Evolutionary conservation across 176 grass and related monocot genomes (phyloP).

Genomic region (Rhipidocladum racemiflorum): DNA sequence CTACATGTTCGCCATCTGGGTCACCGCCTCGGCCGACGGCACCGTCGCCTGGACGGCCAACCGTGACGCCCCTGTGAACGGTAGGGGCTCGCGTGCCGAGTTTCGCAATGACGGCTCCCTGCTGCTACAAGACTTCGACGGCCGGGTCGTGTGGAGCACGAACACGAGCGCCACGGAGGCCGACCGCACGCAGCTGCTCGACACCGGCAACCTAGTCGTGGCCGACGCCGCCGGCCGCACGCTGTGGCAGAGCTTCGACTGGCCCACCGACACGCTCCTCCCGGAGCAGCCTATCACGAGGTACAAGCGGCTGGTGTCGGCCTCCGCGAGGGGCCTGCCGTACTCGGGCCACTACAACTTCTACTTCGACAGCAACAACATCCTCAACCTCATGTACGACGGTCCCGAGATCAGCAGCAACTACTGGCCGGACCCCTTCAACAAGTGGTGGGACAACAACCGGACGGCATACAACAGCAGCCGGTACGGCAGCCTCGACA

Average conservation of each 20-base stretch:
- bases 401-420: constrained; percentile 58
- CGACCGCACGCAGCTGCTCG: constrained; percentile 38
- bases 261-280: constrained; percentile 69
- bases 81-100: constrained; percentile 40
- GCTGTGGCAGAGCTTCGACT: constrained; percentile 77
- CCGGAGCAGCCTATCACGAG: constrained; percentile 51
- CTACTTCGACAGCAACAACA: constrained; percentile 66
- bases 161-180: constrained; percentile 34
- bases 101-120: constrained; percentile 25
- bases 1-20: constrained; percentile 63
- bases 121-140: constrained; percentile 46
- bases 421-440: constrained; percentile 61
- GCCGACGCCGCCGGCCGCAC: neutral
- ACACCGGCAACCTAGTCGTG: constrained; percentile 64
- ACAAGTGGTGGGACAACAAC: constrained; percentile 49
- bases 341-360: constrained; percentile 54
- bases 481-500: constrained; percentile 39
- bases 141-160: constrained; percentile 49
- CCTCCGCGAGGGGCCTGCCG: constrained; percentile 29
- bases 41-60: constrained; percentile 62
- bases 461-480: constrained; percentile 60
- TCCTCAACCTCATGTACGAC: constrained; percentile 66
- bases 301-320: constrained; percentile 52
- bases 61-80: constrained; percentile 59
- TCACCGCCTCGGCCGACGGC: constrained; percentile 34